phyloP scores from a whole-genome alignment of 2,329 filamentous ascomycete species.

The Penicillium sp. region DNA sequence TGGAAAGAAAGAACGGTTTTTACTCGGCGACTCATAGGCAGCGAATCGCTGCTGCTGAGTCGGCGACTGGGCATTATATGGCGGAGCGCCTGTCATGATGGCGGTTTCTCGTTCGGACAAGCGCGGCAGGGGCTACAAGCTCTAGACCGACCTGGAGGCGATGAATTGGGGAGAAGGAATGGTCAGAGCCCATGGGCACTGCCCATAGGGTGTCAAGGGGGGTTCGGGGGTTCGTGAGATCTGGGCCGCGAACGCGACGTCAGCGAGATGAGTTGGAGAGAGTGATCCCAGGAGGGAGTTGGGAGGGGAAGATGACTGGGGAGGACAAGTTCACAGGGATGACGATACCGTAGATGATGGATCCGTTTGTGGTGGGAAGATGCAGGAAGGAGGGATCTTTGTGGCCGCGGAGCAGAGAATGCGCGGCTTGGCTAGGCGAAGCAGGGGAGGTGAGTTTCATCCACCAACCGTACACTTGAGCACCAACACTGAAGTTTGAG shows the following conservation, averaged over 20 bases:
- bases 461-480: background rate
- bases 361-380: slow-evolving; percentile 25
- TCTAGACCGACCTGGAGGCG: slow-evolving; percentile 1
- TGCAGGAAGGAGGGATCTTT: slow-evolving; percentile 22
- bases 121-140: slow-evolving; percentile 21
- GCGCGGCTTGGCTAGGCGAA: slow-evolving; percentile 23
- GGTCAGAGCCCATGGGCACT: slow-evolving; percentile 7
- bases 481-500: too few relatives aligned
- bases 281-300: too few relatives aligned
- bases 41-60: slow-evolving; percentile 41
- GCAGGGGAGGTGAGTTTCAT: slow-evolving; percentile 16
- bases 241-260: slow-evolving; percentile 21
- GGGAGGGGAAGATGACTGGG: slow-evolving; percentile 3
- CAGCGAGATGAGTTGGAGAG: slow-evolving; percentile 11
- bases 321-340: slow-evolving; percentile 1
- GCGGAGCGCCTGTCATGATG: slow-evolving; percentile 43
- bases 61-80: slow-evolving; percentile 43
- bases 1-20: slow-evolving; percentile 39
- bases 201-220: slow-evolving; percentile 21
- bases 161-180: slow-evolving; percentile 14
- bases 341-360: slow-evolving; percentile 19
- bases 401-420: slow-evolving; percentile 25
- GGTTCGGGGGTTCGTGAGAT: slow-evolving; percentile 15
- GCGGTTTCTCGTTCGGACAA: slow-evolving; percentile 26
- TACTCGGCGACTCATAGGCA: slow-evolving; percentile 41